phyloP scores from a whole-genome alignment of 2,329 filamentous ascomycete species.

The Lasiodiplodia sp. region DNA sequence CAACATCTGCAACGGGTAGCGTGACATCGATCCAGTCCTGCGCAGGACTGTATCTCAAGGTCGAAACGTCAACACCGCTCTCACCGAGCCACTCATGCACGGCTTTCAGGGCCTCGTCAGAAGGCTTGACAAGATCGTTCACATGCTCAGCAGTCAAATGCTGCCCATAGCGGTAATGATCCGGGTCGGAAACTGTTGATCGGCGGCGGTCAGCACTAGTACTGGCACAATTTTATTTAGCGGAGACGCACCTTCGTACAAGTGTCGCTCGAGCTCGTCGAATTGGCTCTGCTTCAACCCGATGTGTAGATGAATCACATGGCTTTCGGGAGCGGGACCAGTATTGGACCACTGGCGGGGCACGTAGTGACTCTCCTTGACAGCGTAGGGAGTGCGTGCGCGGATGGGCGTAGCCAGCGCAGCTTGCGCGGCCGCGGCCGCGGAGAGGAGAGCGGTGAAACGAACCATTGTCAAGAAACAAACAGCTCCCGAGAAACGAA shows the following conservation, averaged over 20 bases:
- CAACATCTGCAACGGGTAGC: constrained; percentile 56
- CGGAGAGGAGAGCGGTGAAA: constrained; percentile 36
- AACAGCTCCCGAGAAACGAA: background rate
- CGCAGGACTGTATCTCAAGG: constrained; percentile 52
- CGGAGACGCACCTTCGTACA: constrained; percentile 50
- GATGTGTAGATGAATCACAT: constrained; percentile 60
- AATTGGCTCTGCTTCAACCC: constrained; percentile 62
- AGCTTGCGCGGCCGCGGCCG: constrained; percentile 39
- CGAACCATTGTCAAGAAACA: constrained; percentile 7
- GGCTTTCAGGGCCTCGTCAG: constrained; percentile 54
- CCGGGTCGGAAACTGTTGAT: constrained; percentile 57
- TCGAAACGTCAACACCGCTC: constrained; percentile 51
- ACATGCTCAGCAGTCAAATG: constrained; percentile 58
- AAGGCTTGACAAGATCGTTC: constrained; percentile 57
- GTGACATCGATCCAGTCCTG: constrained; percentile 62
- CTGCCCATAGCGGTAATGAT: constrained; percentile 58
- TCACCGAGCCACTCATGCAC: constrained; percentile 60
- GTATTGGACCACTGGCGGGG: constrained; percentile 60
- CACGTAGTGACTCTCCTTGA: constrained; percentile 65
- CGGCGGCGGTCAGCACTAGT: background rate
- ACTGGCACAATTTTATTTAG: background rate
- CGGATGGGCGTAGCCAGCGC: constrained; percentile 44
- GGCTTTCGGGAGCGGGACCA: constrained; percentile 55
- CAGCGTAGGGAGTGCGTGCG: constrained; percentile 53
- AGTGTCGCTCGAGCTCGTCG: constrained; percentile 58